Conservation (phyloP, 805 yeast genomes). For the Hanseniaspora guilliermondii region DNA sequence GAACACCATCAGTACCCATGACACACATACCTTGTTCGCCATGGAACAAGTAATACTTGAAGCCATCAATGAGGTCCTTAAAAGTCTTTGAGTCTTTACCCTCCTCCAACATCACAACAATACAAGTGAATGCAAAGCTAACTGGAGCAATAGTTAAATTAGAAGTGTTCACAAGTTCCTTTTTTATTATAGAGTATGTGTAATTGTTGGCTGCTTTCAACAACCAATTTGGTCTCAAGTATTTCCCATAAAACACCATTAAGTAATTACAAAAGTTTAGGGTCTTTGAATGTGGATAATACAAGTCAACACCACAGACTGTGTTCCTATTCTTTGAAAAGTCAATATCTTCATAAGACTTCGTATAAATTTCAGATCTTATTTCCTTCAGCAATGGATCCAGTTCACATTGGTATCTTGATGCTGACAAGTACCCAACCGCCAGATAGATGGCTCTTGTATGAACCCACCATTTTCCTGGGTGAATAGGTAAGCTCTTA, state of each 20-base stretch:
- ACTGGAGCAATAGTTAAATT: conserved; percentile 87
- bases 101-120: conserved; percentile 57
- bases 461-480: conserved; percentile 98
- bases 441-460: conserved; percentile 86
- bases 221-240: conserved; percentile 67
- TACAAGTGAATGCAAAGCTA: conserved; percentile 68
- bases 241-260: conserved; percentile 54
- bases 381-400: conserved; percentile 53
- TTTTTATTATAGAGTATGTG: conserved; percentile 52
- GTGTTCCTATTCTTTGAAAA: conserved; percentile 63
- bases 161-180: conserved; percentile 69
- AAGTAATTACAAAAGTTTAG: conserved; percentile 50
- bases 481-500: conserved; percentile 69
- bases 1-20: conserved; percentile 96
- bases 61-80: conserved; percentile 40
- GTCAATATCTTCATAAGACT: conserved; percentile 53
- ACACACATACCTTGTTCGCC: conserved; percentile 86
- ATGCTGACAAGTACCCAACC: conserved; percentile 63
- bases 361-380: conserved; percentile 66
- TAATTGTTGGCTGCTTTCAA: conserved; percentile 37
- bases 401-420: conserved; percentile 41
- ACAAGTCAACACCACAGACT: conserved; percentile 83
- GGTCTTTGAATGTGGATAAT: conserved; percentile 75
- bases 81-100: conserved; percentile 58
- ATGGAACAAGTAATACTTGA: conserved; percentile 67